Percentiles rank a stretch among this genome's conserved stretches.
These are phyloP conservation scores for Drechslera avenae DNA, from an alignment of 2,329 filamentous ascomycete species.

Conservation along the genomic window DNA sequence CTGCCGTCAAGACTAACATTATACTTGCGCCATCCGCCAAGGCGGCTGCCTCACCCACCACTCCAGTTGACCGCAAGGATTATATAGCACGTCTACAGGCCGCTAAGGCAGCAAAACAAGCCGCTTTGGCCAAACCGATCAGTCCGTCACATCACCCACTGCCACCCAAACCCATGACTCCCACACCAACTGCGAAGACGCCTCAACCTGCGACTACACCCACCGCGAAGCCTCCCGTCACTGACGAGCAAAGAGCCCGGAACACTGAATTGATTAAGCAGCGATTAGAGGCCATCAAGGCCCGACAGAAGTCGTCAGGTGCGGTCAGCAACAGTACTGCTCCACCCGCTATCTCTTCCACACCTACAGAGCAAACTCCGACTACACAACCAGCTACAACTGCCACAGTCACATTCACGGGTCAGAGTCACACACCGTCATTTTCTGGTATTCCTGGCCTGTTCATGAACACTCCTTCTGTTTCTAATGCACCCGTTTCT, in stretches of 20 bases:
- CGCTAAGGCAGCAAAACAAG: constrained; percentile 65
- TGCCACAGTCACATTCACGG: constrained; percentile 4
- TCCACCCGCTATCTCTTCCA: constrained; percentile 4
- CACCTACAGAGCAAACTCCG: background rate
- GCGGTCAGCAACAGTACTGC: constrained; percentile 15
- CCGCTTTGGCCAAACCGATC: constrained; percentile 21
- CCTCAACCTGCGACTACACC: constrained; percentile 23
- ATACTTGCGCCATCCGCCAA: constrained; percentile 14
- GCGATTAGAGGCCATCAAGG: constrained; percentile 70
- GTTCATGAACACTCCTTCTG: constrained; percentile 51
- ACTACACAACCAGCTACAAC: constrained; percentile 7
- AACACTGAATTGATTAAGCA: constrained; percentile 78
- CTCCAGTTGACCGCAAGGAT: constrained; percentile 70
- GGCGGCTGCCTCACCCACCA: constrained; percentile 20
- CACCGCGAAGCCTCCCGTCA: constrained; percentile 22
- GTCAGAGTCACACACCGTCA: constrained; percentile 17
- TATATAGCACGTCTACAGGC: constrained; percentile 77
- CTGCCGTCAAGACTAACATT: constrained; percentile 31
- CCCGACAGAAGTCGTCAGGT: constrained; percentile 22
- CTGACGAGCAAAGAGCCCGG: constrained; percentile 57
- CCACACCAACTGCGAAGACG: constrained; percentile 15
- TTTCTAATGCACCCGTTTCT: constrained; percentile 6
- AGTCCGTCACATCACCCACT: constrained; percentile 29
- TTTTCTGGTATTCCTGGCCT: constrained; percentile 57
- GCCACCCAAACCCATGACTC: constrained; percentile 16